Conservation (phyloP, 140 eudicot genomes). For the Anethum foeniculum region DNA sequence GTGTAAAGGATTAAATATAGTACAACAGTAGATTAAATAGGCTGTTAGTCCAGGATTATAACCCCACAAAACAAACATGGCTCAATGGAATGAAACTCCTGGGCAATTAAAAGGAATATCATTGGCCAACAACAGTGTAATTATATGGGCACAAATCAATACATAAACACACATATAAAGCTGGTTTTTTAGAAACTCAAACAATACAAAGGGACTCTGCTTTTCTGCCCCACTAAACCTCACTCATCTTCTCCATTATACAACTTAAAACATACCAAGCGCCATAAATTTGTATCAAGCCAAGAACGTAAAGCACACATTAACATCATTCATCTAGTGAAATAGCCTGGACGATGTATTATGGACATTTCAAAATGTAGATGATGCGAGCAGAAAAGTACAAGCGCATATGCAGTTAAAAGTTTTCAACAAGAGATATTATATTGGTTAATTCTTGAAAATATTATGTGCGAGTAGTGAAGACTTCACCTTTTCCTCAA, state of each 20-base stretch:
- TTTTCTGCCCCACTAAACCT: neutral
- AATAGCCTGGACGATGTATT: neutral
- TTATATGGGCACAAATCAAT: neutral
- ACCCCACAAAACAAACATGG: neutral
- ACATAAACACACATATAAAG: neutral
- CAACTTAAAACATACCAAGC: neutral
- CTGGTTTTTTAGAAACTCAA: neutral
- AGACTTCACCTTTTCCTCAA: slow-evolving; percentile 53
- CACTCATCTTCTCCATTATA: neutral
- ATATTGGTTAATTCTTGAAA: neutral
- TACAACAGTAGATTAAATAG: neutral
- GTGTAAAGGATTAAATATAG: neutral
- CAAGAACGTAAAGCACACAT: neutral
- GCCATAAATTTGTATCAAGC: neutral
- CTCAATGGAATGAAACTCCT: neutral
- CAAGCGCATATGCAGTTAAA: neutral
- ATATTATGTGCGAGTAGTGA: neutral
- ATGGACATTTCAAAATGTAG: neutral
- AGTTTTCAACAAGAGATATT: neutral
- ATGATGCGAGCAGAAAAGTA: neutral
- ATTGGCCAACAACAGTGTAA: neutral
- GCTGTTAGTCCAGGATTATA: neutral
- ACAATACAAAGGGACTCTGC: neutral
- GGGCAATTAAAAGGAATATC: neutral
- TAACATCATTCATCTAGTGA: neutral